Evolutionary conservation across 768 basidiomycete species (phyloP).

Genomic region (Mycena sanguinolenta): DNA sequence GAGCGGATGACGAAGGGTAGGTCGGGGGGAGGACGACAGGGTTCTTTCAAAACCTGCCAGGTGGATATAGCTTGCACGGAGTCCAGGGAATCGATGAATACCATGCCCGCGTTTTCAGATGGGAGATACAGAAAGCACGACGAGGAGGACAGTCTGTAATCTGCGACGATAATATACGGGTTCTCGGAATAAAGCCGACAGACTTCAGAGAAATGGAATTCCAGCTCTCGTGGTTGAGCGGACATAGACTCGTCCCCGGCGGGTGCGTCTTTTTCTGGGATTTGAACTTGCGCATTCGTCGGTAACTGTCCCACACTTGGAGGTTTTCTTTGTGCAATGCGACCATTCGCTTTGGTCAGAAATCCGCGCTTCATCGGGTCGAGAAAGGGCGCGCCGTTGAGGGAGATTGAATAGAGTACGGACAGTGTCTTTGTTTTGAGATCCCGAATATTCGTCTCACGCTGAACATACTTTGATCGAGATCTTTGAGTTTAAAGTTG

Average conservation of each 20-base stretch:
- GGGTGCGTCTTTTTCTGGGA: background rate
- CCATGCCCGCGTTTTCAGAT: constrained; percentile 18
- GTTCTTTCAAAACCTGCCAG: constrained; percentile 13
- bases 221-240: background rate
- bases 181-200: constrained; percentile 14
- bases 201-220: constrained; percentile 9
- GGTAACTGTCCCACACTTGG: background rate
- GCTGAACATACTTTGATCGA: constrained; percentile 8
- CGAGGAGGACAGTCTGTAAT: background rate
- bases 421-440: background rate
- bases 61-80: constrained; percentile 14
- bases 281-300: background rate
- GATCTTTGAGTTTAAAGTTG: constrained; percentile 8
- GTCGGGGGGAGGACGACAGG: background rate
- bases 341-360: background rate
- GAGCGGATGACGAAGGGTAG: constrained; percentile 22
- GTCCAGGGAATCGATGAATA: constrained; percentile 21
- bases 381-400: background rate
- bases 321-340: background rate
- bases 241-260: background rate
- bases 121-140: constrained; percentile 23
- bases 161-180: constrained; percentile 22
- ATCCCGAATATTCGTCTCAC: constrained; percentile 18
- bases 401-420: background rate
- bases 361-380: constrained; percentile 30